A percentile compares a stretch with the other conserved stretches of the same genome.
Conservation (phyloP, 805 yeast genomes). For the Komagataella pseudopastoris region DNA sequence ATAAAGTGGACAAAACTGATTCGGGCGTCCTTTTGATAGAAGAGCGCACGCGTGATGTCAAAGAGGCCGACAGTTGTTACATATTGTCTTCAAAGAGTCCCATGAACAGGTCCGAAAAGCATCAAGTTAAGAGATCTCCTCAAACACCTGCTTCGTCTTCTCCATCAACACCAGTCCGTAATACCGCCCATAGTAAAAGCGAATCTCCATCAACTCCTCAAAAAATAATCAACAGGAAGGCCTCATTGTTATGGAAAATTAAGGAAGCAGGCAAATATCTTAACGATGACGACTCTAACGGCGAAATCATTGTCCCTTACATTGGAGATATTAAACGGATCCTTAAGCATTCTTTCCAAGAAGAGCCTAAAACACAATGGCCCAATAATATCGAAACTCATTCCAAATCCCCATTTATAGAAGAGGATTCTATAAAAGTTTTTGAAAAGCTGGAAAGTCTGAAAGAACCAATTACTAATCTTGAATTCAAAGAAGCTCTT, state of each 20-base stretch:
- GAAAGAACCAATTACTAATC: neutral
- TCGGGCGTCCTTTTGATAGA: neutral
- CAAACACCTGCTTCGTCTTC: neutral
- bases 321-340: neutral
- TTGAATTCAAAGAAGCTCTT: neutral
- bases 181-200: neutral
- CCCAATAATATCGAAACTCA: neutral
- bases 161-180: neutral
- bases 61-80: neutral
- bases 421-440: neutral
- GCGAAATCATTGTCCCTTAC: neutral
- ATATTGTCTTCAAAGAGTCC: neutral
- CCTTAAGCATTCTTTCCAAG: neutral
- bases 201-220: neutral
- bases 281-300: neutral
- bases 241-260: neutral
- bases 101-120: neutral
- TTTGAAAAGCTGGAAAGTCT: neutral
- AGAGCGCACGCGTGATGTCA: neutral
- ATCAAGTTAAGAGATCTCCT: neutral
- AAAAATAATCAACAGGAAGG: neutral
- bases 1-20: neutral
- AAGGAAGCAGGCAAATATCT: neutral
- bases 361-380: neutral
- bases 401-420: neutral